A percentile compares a stretch with the other conserved stretches of the same genome.
phyloP scores from a whole-genome alignment of 2,329 filamentous ascomycete genomes.

The Alternaria panax region DNA sequence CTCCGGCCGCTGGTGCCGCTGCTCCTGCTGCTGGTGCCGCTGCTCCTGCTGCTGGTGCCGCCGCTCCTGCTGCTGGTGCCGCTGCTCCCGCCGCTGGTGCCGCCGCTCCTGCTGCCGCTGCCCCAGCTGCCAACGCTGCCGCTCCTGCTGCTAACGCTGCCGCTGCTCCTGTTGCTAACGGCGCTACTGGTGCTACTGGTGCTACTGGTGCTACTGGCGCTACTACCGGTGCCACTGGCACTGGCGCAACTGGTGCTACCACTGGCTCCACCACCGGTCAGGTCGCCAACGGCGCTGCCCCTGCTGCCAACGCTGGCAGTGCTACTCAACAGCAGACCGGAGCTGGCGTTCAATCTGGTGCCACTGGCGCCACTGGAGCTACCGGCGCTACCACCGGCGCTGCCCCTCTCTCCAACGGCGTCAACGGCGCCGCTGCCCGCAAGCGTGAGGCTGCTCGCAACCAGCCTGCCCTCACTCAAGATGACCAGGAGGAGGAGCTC shows the following conservation, averaged over 20 bases:
- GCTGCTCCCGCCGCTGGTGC: conserved; percentile 10
- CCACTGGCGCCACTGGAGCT: conserved; percentile 6
- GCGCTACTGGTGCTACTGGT: conserved; percentile 1
- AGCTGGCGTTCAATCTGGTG: conserved; percentile 3
- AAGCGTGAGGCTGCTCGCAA: conserved; percentile 27
- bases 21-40: conserved; percentile 6
- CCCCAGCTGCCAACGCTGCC: not conserved
- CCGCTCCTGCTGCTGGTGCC: conserved; percentile 6
- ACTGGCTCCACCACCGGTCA: not conserved
- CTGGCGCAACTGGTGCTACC: conserved; percentile 5
- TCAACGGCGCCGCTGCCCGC: conserved; percentile 21
- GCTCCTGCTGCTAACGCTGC: conserved; percentile 1
- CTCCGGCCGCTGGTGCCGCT: conserved; percentile 13
- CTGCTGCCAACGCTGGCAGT: conserved; percentile 4
- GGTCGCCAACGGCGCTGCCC: not conserved
- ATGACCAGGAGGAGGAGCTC: conserved; percentile 48
- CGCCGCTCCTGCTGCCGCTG: not conserved
- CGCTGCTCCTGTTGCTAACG: conserved; percentile 8
- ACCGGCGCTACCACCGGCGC: conserved; percentile 10
- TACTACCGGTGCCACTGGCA: not conserved
- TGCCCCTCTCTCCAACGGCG: conserved; percentile 4
- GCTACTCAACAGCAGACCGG: not conserved
- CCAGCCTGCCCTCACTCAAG: conserved; percentile 38
- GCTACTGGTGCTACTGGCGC: conserved; percentile 6
- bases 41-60: conserved; percentile 6